A percentile compares a stretch with the other conserved stretches of the same genome.
Evolutionary conservation across 176 grass and related monocot species (phyloP).

Genomic region (Dendrocalamus sinicus): DNA sequence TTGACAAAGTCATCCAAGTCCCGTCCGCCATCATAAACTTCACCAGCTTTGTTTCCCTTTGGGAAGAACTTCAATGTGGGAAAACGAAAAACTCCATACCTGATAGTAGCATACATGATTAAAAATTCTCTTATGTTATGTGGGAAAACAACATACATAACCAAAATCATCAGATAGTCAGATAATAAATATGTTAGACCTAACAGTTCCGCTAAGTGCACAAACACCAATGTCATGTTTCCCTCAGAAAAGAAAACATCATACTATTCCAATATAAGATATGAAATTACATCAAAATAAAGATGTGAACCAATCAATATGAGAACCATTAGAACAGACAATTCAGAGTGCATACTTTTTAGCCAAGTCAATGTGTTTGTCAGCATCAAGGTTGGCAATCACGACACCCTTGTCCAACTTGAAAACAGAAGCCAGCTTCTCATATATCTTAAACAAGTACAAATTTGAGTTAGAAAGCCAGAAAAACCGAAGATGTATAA

Average conservation of each 20-base stretch:
- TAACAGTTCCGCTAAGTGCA: neutral
- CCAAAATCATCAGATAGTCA: neutral
- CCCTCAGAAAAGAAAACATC: neutral
- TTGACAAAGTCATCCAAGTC: constrained; percentile 93
- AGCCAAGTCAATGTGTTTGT: constrained; percentile 82
- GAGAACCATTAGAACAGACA: constrained; percentile 7
- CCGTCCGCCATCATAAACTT: constrained; percentile 84
- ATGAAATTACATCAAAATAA: neutral
- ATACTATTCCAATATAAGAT: neutral
- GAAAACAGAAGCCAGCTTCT: constrained; percentile 79
- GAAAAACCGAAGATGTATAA: neutral
- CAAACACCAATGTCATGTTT: neutral
- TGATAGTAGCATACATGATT: constrained; percentile 53
- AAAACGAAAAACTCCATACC: constrained; percentile 91
- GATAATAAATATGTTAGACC: neutral
- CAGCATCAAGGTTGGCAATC: constrained; percentile 96
- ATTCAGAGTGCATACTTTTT: constrained; percentile 71
- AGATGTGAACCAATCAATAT: neutral
- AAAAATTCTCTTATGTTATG: neutral
- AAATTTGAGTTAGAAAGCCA: constrained; percentile 40
- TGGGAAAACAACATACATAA: neutral
- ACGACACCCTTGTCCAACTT: constrained; percentile 75
- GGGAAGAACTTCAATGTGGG: constrained; percentile 97
- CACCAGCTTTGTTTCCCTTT: constrained; percentile 91
- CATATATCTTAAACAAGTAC: constrained; percentile 70